These are phyloP conservation scores for Catenaria anguillulae DNA, from an alignment of 371 early-diverging fungal species.

Conservation along the genomic window DNA sequence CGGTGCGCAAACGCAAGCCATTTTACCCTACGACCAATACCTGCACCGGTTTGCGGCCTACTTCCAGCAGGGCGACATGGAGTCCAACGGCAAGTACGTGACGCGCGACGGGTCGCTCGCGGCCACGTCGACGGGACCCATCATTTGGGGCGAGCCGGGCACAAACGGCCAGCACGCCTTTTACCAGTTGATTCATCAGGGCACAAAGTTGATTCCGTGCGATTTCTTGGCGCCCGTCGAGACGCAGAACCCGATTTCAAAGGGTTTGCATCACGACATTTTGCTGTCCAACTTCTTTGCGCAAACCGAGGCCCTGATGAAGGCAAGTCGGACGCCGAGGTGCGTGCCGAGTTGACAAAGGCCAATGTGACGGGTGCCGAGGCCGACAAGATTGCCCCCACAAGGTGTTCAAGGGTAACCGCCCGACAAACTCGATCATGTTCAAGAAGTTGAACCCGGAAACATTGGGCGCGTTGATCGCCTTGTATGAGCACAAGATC, in stretches of 20 bases:
- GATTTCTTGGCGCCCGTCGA: conserved; percentile 93
- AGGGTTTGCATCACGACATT: conserved; percentile 76
- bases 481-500: conserved; percentile 99
- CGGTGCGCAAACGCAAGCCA: conserved; percentile 86
- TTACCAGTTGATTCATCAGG: conserved; percentile 99
- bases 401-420: conserved; percentile 92
- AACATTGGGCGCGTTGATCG: conserved; percentile 85
- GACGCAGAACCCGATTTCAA: conserved; percentile 68
- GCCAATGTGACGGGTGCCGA: conserved; percentile 36
- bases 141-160: conserved; percentile 99
- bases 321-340: conserved; percentile 73
- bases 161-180: conserved; percentile 99
- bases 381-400: conserved; percentile 62
- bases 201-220: conserved; percentile 85
- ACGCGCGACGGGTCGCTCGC: conserved; percentile 63
- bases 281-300: conserved; percentile 97
- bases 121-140: conserved; percentile 80
- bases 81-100: conserved; percentile 96
- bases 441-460: conserved; percentile 87
- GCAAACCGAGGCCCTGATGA: conserved; percentile 95
- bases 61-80: conserved; percentile 99
- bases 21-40: conserved; percentile 97
- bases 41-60: conserved; percentile 92
- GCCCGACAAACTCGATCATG: conserved; percentile 90
- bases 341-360: conserved; percentile 47